Conservation (phyloP, 106 monocot genomes). For the Phalaenopsis equestris region DNA sequence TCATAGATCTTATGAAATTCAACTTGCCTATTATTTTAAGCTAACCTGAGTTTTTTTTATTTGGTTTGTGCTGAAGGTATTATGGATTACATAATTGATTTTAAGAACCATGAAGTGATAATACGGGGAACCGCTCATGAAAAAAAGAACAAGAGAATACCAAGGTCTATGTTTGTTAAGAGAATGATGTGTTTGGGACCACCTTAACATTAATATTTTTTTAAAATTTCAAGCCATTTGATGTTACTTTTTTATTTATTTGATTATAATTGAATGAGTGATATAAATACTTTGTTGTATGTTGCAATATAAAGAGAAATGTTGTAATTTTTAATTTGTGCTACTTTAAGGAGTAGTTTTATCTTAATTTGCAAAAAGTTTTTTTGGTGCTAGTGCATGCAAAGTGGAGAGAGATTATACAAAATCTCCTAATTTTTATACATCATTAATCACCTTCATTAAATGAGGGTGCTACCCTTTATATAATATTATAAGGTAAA, state of each 20-base stretch:
- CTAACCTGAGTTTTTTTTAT: too few relatives aligned
- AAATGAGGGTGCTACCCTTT: too few relatives aligned
- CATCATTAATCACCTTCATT: too few relatives aligned
- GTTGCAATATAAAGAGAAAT: too few relatives aligned
- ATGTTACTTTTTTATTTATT: not conserved
- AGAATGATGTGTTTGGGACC: constrained; percentile 4
- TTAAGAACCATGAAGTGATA: constrained; percentile 39
- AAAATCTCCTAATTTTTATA: too few relatives aligned
- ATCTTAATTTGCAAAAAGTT: too few relatives aligned
- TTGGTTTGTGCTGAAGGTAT: constrained; percentile 29
- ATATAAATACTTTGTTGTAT: too few relatives aligned
- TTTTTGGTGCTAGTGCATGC: too few relatives aligned
- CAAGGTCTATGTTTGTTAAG: not conserved
- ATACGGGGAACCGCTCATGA: constrained; percentile 13
- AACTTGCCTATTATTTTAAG: not conserved
- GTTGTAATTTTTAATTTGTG: too few relatives aligned
- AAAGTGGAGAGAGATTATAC: too few relatives aligned
- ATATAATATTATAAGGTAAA: too few relatives aligned
- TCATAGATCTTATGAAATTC: not conserved
- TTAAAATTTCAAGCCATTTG: not conserved
- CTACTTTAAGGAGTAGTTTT: too few relatives aligned
- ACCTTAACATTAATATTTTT: not conserved
- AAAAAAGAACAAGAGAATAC: constrained; percentile 11
- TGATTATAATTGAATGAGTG: not conserved
- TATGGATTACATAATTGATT: constrained; percentile 52